These are phyloP conservation scores for Blastomyces percursus DNA, from an alignment of 2,329 filamentous ascomycete genomes.

Conservation along the genomic window DNA sequence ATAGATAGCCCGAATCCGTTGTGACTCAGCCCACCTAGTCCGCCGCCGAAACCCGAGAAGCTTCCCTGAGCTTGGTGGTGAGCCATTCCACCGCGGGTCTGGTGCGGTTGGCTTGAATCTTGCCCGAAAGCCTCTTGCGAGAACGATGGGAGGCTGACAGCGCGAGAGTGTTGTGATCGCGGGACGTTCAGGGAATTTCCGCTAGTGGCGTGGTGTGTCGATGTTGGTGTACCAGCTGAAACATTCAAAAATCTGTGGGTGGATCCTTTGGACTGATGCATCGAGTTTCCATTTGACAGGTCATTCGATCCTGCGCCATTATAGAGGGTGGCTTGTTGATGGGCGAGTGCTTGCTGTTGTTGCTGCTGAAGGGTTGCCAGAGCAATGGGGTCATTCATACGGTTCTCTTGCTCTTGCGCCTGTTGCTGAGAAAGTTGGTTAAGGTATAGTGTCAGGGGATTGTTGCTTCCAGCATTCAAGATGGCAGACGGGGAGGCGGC, in stretches of 20 bases:
- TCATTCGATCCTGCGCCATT: constrained; percentile 59
- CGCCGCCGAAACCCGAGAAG: constrained; percentile 49
- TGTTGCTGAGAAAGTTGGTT: constrained; percentile 55
- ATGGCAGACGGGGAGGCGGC: constrained; percentile 54
- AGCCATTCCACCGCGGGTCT: constrained; percentile 26
- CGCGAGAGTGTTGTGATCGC: constrained; percentile 58
- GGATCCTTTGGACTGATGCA: constrained; percentile 50
- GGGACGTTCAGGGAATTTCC: constrained; percentile 44
- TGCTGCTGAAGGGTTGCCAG: constrained; percentile 46
- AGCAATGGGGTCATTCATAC: constrained; percentile 33
- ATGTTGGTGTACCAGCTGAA: constrained; percentile 51
- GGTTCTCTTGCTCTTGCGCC: constrained; percentile 56
- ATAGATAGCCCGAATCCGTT: constrained; percentile 50
- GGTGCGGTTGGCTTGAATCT: constrained; percentile 25
- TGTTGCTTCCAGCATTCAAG: constrained; percentile 68
- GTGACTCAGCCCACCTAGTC: constrained; percentile 48
- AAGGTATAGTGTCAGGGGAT: constrained; percentile 87
- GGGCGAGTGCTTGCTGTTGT: constrained; percentile 52
- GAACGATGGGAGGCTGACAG: constrained; percentile 75
- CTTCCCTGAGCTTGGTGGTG: constrained; percentile 39
- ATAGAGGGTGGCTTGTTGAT: constrained; percentile 72
- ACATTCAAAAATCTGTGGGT: constrained; percentile 50
- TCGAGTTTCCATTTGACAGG: constrained; percentile 41
- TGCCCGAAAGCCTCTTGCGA: constrained; percentile 48
- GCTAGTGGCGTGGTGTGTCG: constrained; percentile 64